phyloP scores from a whole-genome alignment of 371 early-diverging fungal genomes.

The Mucor indicus region DNA sequence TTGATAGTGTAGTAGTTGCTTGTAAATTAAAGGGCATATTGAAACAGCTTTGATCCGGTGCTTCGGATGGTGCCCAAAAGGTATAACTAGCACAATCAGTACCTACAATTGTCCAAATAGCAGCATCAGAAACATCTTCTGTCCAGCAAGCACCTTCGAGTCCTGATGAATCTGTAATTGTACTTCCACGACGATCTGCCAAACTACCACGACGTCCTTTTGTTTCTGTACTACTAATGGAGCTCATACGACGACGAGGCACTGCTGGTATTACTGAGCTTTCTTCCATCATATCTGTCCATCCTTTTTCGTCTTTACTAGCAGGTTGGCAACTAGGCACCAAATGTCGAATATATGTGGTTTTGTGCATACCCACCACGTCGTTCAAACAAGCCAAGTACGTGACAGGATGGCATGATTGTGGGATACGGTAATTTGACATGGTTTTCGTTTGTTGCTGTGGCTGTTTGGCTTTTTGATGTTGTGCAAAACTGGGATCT shows the following conservation, averaged over 20 bases:
- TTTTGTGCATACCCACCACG: constrained; percentile 68
- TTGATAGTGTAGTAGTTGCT: constrained; percentile 9
- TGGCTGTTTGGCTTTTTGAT: constrained; percentile 18
- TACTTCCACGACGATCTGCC: constrained; percentile 15
- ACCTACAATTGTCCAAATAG: constrained; percentile 77
- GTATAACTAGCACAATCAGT: constrained; percentile 69
- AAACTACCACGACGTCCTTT: constrained; percentile 15
- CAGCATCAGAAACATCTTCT: constrained; percentile 82
- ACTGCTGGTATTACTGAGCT: not conserved
- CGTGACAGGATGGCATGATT: constrained; percentile 45
- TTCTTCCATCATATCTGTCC: too few relatives aligned
- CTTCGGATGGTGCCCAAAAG: constrained; percentile 56
- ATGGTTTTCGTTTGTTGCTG: not conserved
- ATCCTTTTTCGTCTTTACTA: not conserved
- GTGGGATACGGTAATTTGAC: constrained; percentile 17
- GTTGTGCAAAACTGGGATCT: constrained; percentile 28
- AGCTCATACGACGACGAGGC: constrained; percentile 12
- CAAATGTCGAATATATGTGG: constrained; percentile 51
- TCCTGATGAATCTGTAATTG: constrained; percentile 13
- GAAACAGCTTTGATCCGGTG: constrained; percentile 6
- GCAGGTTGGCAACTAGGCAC: constrained; percentile 11
- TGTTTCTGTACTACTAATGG: constrained; percentile 12
- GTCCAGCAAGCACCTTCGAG: constrained; percentile 61
- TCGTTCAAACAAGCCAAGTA: constrained; percentile 75
- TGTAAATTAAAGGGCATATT: constrained; percentile 9